Percentiles rank a stretch among this genome's conserved stretches.
Evolutionary conservation across 2,329 filamentous ascomycete genomes (phyloP).

Genomic region (Boeremia lycopersici): DNA sequence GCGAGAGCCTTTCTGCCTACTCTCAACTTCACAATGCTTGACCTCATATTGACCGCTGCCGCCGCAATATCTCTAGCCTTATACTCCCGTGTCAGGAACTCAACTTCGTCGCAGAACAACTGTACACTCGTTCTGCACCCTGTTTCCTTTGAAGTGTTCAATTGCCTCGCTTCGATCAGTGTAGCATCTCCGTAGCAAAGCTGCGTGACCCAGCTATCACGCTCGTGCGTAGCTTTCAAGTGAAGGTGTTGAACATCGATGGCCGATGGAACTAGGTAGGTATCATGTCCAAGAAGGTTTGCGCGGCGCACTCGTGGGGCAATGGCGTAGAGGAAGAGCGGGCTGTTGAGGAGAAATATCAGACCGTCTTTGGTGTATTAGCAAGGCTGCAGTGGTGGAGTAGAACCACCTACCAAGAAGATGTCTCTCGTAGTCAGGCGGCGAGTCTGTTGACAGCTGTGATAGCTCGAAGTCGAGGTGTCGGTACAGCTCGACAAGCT

Average conservation of each 20-base stretch:
- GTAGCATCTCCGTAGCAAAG: neutral
- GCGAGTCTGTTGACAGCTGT: too few species aligned
- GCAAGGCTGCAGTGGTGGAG: neutral
- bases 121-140: neutral
- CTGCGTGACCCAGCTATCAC: neutral
- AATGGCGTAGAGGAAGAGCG: neutral
- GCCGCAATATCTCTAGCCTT: neutral
- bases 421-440: too few species aligned
- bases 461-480: too few species aligned
- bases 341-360: neutral
- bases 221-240: neutral
- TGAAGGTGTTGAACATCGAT: neutral
- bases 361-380: neutral
- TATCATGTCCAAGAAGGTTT: neutral
- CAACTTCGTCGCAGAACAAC: constrained; percentile 1
- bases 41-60: neutral
- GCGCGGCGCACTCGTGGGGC: neutral
- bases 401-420: too few species aligned
- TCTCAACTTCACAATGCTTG: neutral
- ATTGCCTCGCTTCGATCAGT: neutral
- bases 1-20: neutral
- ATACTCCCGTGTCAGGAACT: neutral
- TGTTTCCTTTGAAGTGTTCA: neutral
- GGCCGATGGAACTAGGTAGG: neutral
- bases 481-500: too few species aligned